A percentile compares a stretch with the other conserved stretches of the same genome.
Conservation (phyloP, 2,329 filamentous ascomycete genomes). For the Alternaria hordeiaustralica region DNA sequence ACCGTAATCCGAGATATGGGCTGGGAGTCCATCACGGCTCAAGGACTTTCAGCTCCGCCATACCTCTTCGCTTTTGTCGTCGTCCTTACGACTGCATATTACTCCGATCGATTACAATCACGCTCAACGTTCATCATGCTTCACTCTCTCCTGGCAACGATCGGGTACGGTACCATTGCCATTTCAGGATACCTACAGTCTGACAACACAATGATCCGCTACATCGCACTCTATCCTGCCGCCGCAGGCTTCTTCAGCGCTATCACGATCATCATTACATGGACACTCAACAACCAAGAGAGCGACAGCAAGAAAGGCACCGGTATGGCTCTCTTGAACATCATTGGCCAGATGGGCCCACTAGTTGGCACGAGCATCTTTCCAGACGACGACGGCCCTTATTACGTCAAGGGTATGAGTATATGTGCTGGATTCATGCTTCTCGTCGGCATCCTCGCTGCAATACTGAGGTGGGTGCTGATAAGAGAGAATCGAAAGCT, state of each 20-base stretch:
- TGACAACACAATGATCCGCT: slow-evolving; percentile 58
- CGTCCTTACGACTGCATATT: slow-evolving; percentile 74
- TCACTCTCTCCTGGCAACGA: slow-evolving; percentile 70
- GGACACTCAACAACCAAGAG: slow-evolving; percentile 86
- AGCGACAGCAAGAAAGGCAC: slow-evolving; percentile 72
- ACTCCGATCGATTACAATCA: slow-evolving; percentile 70
- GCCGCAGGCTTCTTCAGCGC: slow-evolving; percentile 83
- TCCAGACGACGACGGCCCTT: slow-evolving; percentile 57
- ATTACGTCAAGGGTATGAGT: slow-evolving; percentile 58
- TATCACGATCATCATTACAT: slow-evolving; percentile 83
- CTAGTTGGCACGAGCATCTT: slow-evolving; percentile 63
- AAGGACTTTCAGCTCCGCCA: slow-evolving; percentile 81
- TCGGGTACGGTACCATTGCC: slow-evolving; percentile 67
- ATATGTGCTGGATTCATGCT: slow-evolving; percentile 60
- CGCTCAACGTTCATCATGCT: slow-evolving; percentile 72
- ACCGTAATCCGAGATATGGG: slow-evolving; percentile 81
- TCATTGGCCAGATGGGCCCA: slow-evolving; percentile 82
- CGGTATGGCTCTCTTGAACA: slow-evolving; percentile 80
- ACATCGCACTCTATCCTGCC: slow-evolving; percentile 79
- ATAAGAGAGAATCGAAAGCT: slow-evolving; percentile 33
- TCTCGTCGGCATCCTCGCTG: slow-evolving; percentile 53
- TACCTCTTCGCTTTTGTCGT: slow-evolving; percentile 77
- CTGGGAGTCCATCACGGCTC: slow-evolving; percentile 69
- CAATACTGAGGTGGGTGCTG: slow-evolving; percentile 52
- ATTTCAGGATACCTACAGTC: slow-evolving; percentile 59